phyloP scores from a whole-genome alignment of 108 stramenopile genomes.

The Stephanodiscus minutulus region DNA sequence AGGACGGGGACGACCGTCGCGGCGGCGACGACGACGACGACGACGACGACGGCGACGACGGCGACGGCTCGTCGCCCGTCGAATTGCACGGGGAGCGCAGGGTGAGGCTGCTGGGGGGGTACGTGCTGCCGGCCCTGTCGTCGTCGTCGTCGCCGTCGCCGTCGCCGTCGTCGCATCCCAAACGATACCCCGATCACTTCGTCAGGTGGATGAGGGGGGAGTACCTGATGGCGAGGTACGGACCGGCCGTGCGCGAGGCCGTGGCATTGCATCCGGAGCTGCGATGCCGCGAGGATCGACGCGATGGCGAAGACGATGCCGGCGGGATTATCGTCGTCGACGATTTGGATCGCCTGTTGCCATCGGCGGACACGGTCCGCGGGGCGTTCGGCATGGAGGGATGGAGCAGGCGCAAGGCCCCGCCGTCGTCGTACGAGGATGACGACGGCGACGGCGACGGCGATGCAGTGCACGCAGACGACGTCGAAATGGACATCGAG shows the following conservation, averaged over 20 bases:
- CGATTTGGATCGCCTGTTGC: slow-evolving; percentile 33
- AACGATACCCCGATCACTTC: slow-evolving; percentile 49
- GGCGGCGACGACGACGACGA: neutral
- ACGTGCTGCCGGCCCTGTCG: slow-evolving; percentile 65
- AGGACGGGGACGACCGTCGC: neutral
- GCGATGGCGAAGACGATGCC: slow-evolving; percentile 32
- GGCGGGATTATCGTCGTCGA: too few relatives aligned
- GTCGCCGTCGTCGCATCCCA: slow-evolving; percentile 43
- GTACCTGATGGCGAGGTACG: slow-evolving; percentile 71
- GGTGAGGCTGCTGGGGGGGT: slow-evolving; percentile 52
- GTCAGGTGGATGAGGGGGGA: slow-evolving; percentile 75
- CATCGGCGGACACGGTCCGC: slow-evolving; percentile 46
- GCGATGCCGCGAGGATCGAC: slow-evolving; percentile 55
- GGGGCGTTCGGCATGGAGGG: slow-evolving; percentile 68
- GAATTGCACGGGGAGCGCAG: slow-evolving; percentile 24
- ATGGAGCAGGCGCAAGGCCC: slow-evolving; percentile 58
- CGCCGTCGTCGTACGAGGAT: slow-evolving; percentile 23
- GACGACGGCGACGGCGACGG: slow-evolving; percentile 9
- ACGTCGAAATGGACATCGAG: too few relatives aligned
- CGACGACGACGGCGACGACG: neutral
- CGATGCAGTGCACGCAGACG: too few relatives aligned
- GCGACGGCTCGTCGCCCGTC: neutral
- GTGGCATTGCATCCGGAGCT: slow-evolving; percentile 51
- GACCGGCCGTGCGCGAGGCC: slow-evolving; percentile 41
- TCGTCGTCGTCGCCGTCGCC: slow-evolving; percentile 37